These are phyloP conservation scores for Fremontodendron californicum DNA, from an alignment of 345 rosid genomes.

Conservation along the genomic window DNA sequence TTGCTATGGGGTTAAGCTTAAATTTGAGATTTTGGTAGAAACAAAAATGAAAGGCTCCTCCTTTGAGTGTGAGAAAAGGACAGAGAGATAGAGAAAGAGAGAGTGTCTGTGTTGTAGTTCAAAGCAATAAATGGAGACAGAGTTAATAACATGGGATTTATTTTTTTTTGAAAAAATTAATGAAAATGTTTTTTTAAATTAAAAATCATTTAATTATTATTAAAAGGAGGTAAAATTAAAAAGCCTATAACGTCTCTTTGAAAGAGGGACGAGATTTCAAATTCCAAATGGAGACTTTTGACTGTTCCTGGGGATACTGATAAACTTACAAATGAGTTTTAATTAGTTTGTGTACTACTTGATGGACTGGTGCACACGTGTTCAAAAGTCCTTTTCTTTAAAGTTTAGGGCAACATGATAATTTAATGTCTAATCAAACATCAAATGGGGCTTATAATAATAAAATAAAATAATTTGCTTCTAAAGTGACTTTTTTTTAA, in stretches of 20 bases:
- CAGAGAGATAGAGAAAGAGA: conserved; percentile 7
- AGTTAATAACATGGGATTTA: conserved; percentile 4
- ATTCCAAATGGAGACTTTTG: conserved; percentile 36
- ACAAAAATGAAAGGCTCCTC: conserved; percentile 16
- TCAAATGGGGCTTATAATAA: background rate
- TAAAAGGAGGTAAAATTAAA: conserved; percentile 5
- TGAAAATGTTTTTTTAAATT: background rate
- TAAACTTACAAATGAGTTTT: background rate
- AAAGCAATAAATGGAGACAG: conserved; percentile 43
- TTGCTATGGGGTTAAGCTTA: background rate
- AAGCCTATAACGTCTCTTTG: conserved; percentile 57
- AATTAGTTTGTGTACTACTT: background rate
- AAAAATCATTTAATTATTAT: conserved; percentile 1
- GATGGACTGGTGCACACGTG: conserved; percentile 13
- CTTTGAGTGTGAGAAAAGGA: background rate
- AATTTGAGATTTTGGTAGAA: background rate
- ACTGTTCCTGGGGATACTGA: conserved; percentile 9
- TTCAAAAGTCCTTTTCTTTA: background rate
- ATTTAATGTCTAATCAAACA: background rate
- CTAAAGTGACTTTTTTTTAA: too few species aligned
- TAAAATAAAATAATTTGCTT: too few species aligned
- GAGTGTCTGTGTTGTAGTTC: conserved; percentile 20
- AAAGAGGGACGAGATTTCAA: conserved; percentile 54
- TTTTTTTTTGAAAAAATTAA: background rate
- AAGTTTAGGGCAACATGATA: background rate